Base-by-base conservation (phyloP, 2,329 filamentous ascomycete species). In the Fusarium verrucosum region DNA sequence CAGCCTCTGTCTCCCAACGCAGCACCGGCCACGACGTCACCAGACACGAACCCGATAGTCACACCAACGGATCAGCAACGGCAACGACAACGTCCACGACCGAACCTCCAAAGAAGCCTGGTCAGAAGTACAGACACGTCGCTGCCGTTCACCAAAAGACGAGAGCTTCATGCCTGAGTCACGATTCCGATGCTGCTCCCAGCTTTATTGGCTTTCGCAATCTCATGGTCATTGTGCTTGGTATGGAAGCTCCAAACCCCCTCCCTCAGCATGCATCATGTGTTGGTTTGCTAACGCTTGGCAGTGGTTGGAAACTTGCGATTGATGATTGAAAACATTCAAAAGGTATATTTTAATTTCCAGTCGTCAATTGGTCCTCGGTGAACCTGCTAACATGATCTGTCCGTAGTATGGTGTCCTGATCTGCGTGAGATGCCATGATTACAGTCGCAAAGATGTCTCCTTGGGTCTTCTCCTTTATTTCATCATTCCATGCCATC, bases 131-230 rank as follows among this genome's bases (percentile, higher is more conserved):
- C 80, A 91, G 92, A 68, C 95, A 99, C 85, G 88, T 96, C 64
- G 92, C 91, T 58, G 94, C 94, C 28, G 88, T 96, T 32, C 95
- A 99, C 78, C 88, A 88, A 9, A 76, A 85, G 69, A 78, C 85
- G 33, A 86, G 87, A 57, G 87, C 90, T 9, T 97, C 94, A 22
- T 93, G 91, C 71, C 83, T 98, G 43, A 97, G 92, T 78, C 90
- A 94, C 72, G 95, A 98, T 75, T 86, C 92, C 3, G 79, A 85
- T 41, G 81, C 81, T 11, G 82, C 88, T 3, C 92, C 94, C 20
- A 97, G 92, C 75, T 98, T 97, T 74, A 80, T 97, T 16, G 95
- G 95, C 1, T 98, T 99, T 75, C 85, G 94, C 59, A 99, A 99
- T 75, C 85, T 99, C 64, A 97, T 97, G 92, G 91, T 97, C 35